Evolutionary conservation across 495 filamentous ascomycete species (phyloP), one percentile per base, ranked within the genome.

Genomic region (Penicillium dipodomyicola): DNA sequence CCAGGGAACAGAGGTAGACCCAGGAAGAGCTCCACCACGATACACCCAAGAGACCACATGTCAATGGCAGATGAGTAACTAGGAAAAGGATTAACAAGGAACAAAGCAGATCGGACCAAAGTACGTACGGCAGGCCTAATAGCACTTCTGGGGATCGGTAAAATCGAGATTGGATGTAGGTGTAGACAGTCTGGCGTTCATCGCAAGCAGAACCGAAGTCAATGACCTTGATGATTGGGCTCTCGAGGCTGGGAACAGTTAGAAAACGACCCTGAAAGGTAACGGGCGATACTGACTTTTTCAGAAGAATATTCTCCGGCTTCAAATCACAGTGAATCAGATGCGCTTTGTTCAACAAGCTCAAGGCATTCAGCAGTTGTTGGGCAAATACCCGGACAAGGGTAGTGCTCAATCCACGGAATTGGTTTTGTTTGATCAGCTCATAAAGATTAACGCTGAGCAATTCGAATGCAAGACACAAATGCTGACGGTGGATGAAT

Each of bases 41-140:
- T 99, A 71, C 95, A 99, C 27, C 95, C 95, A 43, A 99, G 77
- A 10, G 95, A 99, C 95, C 95, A 99, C 95, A 99, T 97, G 66
- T 99, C 95, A 67, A 99, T 99, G 17, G 95, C 94, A 32, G 95
- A 97, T 8, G 94, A 97, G 66, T 99, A 96, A n/a, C 84, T 87
- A 57, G 22, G 20, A 39, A 10, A 8, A 15, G 23, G 53, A 25
- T 66, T 54, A 65, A 67, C 41, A 30, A 45, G 47, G 65, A 32
- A 59, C 20, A 10, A 1, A 11, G 40, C 25, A n/a, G 40, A 17
- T n/a, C 10, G 27, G 29, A 32, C 5, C 7, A 41, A 7, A 17
- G 33, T 27, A 74, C 84, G 60, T 78, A 89, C 67, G 95, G 95
- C 41, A 99, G 71, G 6, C 95, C 95, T 29, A 97, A 81, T 29